Percentiles rank a stretch among this genome's conserved stretches.
phyloP scores from a whole-genome alignment of 805 yeast genomes.

The Lipomyces yamanashiensis region DNA sequence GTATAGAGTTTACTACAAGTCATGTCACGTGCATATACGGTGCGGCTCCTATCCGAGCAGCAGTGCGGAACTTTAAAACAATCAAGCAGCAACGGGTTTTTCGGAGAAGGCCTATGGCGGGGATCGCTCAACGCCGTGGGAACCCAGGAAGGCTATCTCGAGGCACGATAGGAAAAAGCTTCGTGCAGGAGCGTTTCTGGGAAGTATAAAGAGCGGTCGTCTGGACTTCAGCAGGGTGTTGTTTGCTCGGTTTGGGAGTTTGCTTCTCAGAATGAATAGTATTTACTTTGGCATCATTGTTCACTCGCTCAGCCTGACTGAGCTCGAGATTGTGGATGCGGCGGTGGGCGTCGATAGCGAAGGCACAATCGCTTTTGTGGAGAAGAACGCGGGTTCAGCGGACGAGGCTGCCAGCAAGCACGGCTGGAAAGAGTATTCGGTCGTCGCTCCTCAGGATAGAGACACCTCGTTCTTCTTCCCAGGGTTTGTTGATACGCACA shows the following conservation, averaged over 20 bases:
- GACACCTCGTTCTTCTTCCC: conserved; percentile 66
- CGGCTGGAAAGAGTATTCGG: conserved; percentile 30
- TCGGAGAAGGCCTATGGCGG: conserved; percentile 14
- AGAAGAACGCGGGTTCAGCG: conserved; percentile 37
- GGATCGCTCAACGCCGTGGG: conserved; percentile 1
- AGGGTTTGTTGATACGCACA: conserved; percentile 81
- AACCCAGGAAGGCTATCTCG: neutral
- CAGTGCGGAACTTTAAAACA: neutral
- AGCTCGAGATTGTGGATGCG: conserved; percentile 61
- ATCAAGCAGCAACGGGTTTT: neutral
- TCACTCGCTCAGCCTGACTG: conserved; percentile 68
- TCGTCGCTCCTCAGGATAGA: conserved; percentile 11
- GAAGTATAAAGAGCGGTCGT: neutral
- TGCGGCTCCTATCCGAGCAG: too few species aligned
- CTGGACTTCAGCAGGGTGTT: neutral
- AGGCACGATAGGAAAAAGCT: neutral
- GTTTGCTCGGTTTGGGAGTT: neutral
- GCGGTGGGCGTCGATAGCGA: conserved; percentile 64
- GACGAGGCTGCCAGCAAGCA: conserved; percentile 41
- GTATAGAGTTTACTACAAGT: neutral
- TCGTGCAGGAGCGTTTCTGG: neutral
- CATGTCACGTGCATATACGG: neutral
- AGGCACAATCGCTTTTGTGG: conserved; percentile 59
- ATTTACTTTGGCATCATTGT: conserved; percentile 62
- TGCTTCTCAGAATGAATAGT: conserved; percentile 2